Evolutionary conservation across 371 early-diverging fungal species (phyloP).

Genomic region (Conidiobolus incongruus): DNA sequence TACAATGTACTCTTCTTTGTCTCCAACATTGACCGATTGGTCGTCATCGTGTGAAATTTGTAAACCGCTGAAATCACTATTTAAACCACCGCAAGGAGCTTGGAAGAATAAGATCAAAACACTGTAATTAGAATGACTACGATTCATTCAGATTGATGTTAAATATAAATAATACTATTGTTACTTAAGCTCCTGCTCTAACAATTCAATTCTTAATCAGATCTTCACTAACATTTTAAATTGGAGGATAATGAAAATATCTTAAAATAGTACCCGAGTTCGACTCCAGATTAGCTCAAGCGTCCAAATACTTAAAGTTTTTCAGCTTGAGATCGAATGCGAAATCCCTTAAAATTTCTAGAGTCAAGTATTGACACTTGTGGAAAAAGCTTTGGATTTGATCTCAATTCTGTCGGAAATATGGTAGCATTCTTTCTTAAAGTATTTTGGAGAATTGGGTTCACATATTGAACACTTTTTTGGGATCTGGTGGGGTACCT

Average conservation of each 20-base stretch:
- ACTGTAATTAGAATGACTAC: constrained; percentile 1
- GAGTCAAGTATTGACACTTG: neutral
- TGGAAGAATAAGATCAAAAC: neutral
- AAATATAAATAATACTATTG: neutral
- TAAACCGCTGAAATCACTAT: neutral
- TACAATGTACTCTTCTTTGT: constrained; percentile 14
- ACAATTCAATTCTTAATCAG: neutral
- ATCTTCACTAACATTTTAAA: neutral
- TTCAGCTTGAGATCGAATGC: neutral
- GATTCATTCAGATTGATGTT: too few relatives aligned
- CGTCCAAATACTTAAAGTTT: neutral
- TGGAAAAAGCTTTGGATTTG: neutral
- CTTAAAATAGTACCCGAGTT: neutral
- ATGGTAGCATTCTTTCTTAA: neutral
- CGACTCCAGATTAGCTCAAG: neutral
- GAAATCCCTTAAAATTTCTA: neutral
- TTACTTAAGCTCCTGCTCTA: neutral
- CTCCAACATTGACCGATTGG: constrained; percentile 19
- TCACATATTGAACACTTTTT: neutral
- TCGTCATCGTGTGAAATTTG: constrained; percentile 3
- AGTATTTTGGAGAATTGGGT: neutral
- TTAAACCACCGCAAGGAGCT: neutral
- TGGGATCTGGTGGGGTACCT: neutral
- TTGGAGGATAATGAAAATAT: neutral
- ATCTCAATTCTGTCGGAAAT: neutral